Base-by-base conservation (phyloP, 1,284 basidiomycete genomes). In the Cerrena zonata region DNA sequence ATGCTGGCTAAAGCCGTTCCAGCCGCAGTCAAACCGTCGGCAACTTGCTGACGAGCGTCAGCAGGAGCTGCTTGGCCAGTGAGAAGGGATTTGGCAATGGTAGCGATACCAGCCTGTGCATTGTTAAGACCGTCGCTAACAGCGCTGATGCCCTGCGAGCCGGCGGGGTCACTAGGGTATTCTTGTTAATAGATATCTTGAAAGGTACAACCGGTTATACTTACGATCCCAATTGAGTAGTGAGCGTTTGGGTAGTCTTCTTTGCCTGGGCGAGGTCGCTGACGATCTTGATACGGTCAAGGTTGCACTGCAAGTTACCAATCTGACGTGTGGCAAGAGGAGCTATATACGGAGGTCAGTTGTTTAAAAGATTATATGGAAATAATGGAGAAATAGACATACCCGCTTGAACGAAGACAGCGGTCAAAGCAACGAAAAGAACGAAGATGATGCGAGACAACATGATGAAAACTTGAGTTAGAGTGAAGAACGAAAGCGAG, bases 41-140 rank as follows among this genome's bases (percentile, higher is more conserved):
- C 56, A 43, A 72, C 69, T 57, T 69, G 65, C 54, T 65, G 59
- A 26, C 69, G 58, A 27, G 67, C 67, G 22, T 51, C 61, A n/a
- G 70, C 66, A 15, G 72, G 68, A 2, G 69, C 65, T 3, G 58
- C 51, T 53, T 66, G 61, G 4, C 69, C 69, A 0, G 62, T 60
- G 18, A 68, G 5, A 22, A 74, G 60, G 4, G 71, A 63, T 45
- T 59, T 54, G 10, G 65, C 70, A 47, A 72, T 72, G 5, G 62
- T 61, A 39, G 54, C 61, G 22, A 72, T 66, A 7, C 66, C 70
- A 41, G 44, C 55, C 40, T 67, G 55, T 12, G 70, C 68, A 34
- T 60, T 58, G 41, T 56, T 50, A 34, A 74, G 53, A 7, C 62
- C 66, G 30, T 51, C 48, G 45, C 61, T 54, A 11, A 65, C 68